Evolutionary conservation across 2,329 filamentous ascomycete species (phyloP), one percentile per base, ranked within the genome.

Genomic region (Cercospora zeina): DNA sequence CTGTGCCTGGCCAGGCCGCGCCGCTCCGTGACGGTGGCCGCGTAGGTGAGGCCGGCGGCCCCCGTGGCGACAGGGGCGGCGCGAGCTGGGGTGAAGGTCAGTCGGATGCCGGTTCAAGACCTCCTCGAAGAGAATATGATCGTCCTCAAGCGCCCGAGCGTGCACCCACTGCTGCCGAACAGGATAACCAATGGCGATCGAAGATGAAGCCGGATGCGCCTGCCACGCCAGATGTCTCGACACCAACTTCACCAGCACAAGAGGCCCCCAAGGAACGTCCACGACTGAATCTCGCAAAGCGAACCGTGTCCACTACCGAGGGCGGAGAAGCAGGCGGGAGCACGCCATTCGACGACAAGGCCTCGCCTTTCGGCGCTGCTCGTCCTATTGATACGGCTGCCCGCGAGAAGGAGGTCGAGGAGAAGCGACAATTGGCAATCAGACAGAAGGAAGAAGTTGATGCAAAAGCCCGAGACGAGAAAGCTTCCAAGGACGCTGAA

Each of bases 361-460:
- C 92, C 27, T 97, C 89, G 77, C 92, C 92, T 42, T 99, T 99
- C 75, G 95, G 95, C 71, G 93, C 90, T 64, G 95, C 95, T 61
- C 88, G 89, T 65, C 95, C 95, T 59, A 96, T 97, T 70, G 93
- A 99, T 78, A 97, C 93, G 51, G 90, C 91, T 50, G 85, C 92
- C 13, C 88, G 90, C 68, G 93, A 97, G 80, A 89, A 88, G 71
- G 88, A 96, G 76, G 87, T 99, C 62, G 93, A 96, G 72, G 91
- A 96, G 79, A 96, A 91, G 83, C 85, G 89, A 68, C 82, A 89
- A 71, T 82, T 90, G 62, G 84, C 85, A 6, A 66, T 92, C 27
- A 87, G 87, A 67, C 88, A 95, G 77, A 96, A 96, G 85, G 90
- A 88, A 74, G 92, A 96, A 70, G 86, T 88, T 0, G 91, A 95